Conservation (phyloP, 352 stramenopile genomes). For the Phytophthora vignae region DNA sequence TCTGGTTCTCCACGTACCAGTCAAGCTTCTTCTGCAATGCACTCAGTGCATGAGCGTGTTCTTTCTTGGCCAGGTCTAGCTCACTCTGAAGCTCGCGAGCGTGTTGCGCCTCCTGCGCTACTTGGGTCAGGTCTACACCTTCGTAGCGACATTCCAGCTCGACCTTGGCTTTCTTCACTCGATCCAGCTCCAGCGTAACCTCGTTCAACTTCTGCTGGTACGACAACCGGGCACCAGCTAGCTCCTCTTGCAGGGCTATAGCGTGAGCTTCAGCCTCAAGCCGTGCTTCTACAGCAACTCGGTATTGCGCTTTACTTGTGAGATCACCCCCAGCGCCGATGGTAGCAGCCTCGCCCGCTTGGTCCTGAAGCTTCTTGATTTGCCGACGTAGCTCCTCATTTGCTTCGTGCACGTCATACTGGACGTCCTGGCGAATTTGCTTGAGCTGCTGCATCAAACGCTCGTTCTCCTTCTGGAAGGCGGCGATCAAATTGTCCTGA, state of each 20-base stretch:
- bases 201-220: slow-evolving; percentile 73
- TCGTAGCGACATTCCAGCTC: slow-evolving; percentile 84
- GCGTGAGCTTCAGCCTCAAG: slow-evolving; percentile 66
- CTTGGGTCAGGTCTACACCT: slow-evolving; percentile 68
- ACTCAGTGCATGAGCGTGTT: slow-evolving; percentile 56
- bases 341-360: slow-evolving; percentile 26
- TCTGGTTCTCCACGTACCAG: slow-evolving; percentile 88
- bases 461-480: slow-evolving; percentile 86
- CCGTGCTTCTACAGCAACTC: slow-evolving; percentile 66
- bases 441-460: slow-evolving; percentile 84
- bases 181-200: slow-evolving; percentile 73
- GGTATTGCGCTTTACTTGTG: slow-evolving; percentile 57
- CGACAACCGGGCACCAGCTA: slow-evolving; percentile 38
- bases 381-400: slow-evolving; percentile 72
- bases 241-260: slow-evolving; percentile 66
- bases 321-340: slow-evolving; percentile 23
- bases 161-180: slow-evolving; percentile 82
- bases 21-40: slow-evolving; percentile 83
- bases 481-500: slow-evolving; percentile 81
- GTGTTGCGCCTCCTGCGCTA: slow-evolving; percentile 64
- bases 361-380: slow-evolving; percentile 50
- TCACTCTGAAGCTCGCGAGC: slow-evolving; percentile 54
- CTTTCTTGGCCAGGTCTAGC: slow-evolving; percentile 51
- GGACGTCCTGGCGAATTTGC: slow-evolving; percentile 59
- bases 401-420: slow-evolving; percentile 80